Evolutionary conservation across 2,329 filamentous ascomycete species (phyloP).

Genomic region (Myriosclerotinia curreyana): DNA sequence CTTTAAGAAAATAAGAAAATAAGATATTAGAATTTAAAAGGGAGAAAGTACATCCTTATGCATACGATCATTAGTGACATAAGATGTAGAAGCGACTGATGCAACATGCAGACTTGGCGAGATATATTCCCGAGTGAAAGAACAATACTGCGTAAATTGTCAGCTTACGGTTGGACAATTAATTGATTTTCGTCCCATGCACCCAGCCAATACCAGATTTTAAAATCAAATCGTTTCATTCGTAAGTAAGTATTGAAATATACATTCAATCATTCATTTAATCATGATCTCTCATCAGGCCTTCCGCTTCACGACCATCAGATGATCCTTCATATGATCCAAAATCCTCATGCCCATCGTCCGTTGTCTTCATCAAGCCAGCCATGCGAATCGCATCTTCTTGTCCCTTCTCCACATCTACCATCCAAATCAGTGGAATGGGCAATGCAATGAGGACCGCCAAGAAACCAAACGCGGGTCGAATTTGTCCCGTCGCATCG

Average conservation of each 20-base stretch:
- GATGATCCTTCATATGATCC: conserved; percentile 16
- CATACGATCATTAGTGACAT: too few species aligned
- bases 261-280: not conserved
- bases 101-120: too few species aligned
- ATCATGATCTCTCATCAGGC: conserved; percentile 21
- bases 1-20: too few species aligned
- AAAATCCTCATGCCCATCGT: conserved; percentile 18
- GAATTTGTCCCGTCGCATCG: conserved; percentile 74
- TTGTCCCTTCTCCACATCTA: conserved; percentile 79
- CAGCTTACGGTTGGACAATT: not conserved
- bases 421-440: conserved; percentile 77
- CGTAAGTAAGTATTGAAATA: not conserved
- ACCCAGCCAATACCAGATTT: not conserved
- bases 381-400: conserved; percentile 64
- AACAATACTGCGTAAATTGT: too few species aligned
- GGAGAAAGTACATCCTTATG: too few species aligned
- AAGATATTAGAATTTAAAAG: too few species aligned
- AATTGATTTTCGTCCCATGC: not conserved
- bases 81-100: too few species aligned
- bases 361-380: conserved; percentile 52
- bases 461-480: conserved; percentile 89
- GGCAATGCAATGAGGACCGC: conserved; percentile 80
- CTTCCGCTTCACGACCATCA: conserved; percentile 19
- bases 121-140: not conserved
- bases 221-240: not conserved